Evolutionary conservation across 2,329 filamentous ascomycete species (phyloP), one percentile per base, ranked within the genome.

Genomic region (Blumeriella jaapii): DNA sequence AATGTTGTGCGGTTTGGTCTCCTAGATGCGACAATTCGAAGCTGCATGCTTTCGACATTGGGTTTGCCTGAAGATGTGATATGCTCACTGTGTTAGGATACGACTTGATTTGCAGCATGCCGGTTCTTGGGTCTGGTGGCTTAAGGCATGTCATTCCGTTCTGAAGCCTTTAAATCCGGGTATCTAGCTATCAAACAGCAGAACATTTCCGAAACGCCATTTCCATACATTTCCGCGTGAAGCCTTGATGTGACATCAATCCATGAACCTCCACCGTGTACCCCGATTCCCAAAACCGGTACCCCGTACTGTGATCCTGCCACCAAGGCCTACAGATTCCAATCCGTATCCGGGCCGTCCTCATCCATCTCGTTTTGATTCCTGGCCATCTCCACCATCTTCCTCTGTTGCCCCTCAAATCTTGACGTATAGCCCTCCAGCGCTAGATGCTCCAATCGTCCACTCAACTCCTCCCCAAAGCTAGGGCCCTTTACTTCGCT

Each of bases 401-500:
- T 41, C n/a, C 44, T 26, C 15, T 28, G 47, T 8, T 37, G 36
- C 32, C 31, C 40, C 9, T 42, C 48, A 31, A 53, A 55, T 15
- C 33, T 51, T 17, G 48, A 36, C 25, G 46, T 50, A 36, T 57
- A 45, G 2, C 54, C 54, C 35, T 57, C 54, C 9, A 56, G 31
- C 13, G 35, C 40, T 20, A 57, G 38, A 45, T 57, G 54, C 36
- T 49, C 52, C 38, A 56, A 33, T 31, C 41, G 44, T 2, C 41
- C 48, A 36, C 43, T 47, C n/a, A 56, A 35, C n/a, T 51, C 57
- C 27, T 57, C 55, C n/a, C 54, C 50, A 7, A 60, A 41, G 2
- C 55, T 58, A 15, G 64, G 67, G 25, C 57, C 53, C 39, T 59
- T 54, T 29, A 54, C 64, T 28, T 50, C 49, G 39, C 55, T 55